Percentiles rank a stretch among this genome's conserved stretches.
Conservation (phyloP, 129 eudicot genomes). For the Rutidosis leptorrhynchoides region DNA sequence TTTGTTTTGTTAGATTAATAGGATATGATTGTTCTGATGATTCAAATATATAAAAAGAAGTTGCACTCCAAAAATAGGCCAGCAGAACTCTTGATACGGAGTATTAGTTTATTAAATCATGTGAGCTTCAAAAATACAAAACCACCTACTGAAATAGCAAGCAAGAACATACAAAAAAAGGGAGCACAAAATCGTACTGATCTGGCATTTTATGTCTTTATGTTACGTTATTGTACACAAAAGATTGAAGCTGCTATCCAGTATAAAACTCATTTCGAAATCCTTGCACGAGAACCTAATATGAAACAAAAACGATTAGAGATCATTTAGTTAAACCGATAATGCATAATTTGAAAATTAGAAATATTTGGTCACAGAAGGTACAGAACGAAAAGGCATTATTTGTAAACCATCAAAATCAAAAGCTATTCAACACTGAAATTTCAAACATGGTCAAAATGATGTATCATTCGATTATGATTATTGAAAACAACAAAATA, state of each 20-base stretch:
- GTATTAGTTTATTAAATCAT: constrained; percentile 11
- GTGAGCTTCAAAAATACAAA: constrained; percentile 14
- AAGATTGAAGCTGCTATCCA: constrained; percentile 1
- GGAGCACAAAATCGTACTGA: constrained; percentile 10
- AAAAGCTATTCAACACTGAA: not conserved
- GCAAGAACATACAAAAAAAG: constrained; percentile 20
- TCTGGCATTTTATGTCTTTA: constrained; percentile 11
- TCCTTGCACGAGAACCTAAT: constrained; percentile 33
- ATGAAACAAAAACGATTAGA: not conserved
- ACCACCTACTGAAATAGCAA: constrained; percentile 8
- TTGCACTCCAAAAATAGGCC: constrained; percentile 8
- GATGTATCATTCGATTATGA: too few relatives aligned
- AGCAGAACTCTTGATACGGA: constrained; percentile 10
- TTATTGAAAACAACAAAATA: not conserved
- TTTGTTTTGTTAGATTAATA: not conserved
- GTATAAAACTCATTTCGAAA: constrained; percentile 25
- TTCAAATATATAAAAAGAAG: not conserved
- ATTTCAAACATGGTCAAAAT: not conserved
- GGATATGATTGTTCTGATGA: not conserved
- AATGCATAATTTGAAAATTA: not conserved
- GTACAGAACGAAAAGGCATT: not conserved
- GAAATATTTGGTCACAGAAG: not conserved
- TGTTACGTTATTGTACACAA: constrained; percentile 24
- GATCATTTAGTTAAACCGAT: not conserved
- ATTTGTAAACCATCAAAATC: not conserved